Conservation (phyloP, 805 yeast genomes). For the Blastobotrys parvus region DNA sequence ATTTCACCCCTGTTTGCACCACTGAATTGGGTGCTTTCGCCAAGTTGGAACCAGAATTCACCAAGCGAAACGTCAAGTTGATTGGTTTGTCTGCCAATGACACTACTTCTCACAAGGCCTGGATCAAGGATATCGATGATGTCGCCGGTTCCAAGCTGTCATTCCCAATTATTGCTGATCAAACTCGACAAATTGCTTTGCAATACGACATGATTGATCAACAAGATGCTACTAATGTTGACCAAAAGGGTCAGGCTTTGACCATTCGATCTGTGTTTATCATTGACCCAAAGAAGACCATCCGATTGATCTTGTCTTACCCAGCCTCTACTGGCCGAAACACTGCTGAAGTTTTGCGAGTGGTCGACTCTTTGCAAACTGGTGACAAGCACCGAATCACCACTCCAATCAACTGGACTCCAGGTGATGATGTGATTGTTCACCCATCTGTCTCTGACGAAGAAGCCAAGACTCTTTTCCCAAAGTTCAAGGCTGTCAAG, state of each 20-base stretch:
- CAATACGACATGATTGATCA: constrained; percentile 83
- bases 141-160: constrained; percentile 65
- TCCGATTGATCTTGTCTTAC: constrained; percentile 79
- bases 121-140: constrained; percentile 93
- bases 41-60: constrained; percentile 81
- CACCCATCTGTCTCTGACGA: constrained; percentile 84
- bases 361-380: constrained; percentile 79
- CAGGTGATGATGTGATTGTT: constrained; percentile 88
- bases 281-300: constrained; percentile 86
- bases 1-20: constrained; percentile 95
- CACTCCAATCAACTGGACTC: constrained; percentile 90
- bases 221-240: constrained; percentile 71
- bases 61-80: constrained; percentile 78
- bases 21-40: constrained; percentile 96
- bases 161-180: constrained; percentile 90
- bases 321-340: constrained; percentile 96
- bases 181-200: constrained; percentile 73
- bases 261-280: constrained; percentile 91
- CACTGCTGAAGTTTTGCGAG: constrained; percentile 89
- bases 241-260: constrained; percentile 65
- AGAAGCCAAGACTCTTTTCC: constrained; percentile 77
- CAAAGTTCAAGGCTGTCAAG: constrained; percentile 80
- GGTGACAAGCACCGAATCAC: constrained; percentile 84
- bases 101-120: constrained; percentile 70
- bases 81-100: constrained; percentile 88